Evolutionary conservation across 257 asterid species (phyloP).

Genomic region (Schizonepeta tenuifolia): DNA sequence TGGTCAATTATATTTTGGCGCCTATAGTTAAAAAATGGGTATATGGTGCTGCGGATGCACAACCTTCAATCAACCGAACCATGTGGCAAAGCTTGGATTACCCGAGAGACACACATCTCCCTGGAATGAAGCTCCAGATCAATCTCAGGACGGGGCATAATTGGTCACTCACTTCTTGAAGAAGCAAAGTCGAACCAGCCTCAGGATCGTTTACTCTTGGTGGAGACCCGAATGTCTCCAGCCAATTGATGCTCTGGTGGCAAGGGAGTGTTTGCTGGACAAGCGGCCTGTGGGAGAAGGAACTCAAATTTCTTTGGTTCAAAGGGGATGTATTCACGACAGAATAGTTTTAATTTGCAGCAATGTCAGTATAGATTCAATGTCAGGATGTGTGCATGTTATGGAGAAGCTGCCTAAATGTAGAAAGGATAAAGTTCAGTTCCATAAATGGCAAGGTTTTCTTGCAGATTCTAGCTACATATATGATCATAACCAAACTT

Average conservation of each 20-base stretch:
- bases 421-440: slow-evolving; percentile 27
- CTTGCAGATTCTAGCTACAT: slow-evolving; percentile 19
- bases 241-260: slow-evolving; percentile 35
- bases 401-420: slow-evolving; percentile 28
- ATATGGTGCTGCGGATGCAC: slow-evolving; percentile 29
- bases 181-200: slow-evolving; percentile 25
- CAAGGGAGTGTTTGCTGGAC: slow-evolving; percentile 20
- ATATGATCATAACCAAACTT: slow-evolving; percentile 22
- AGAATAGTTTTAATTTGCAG: not conserved
- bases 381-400: slow-evolving; percentile 26
- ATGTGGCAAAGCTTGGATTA: slow-evolving; percentile 45
- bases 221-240: slow-evolving; percentile 29
- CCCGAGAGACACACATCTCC: slow-evolving; percentile 37
- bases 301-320: slow-evolving; percentile 1
- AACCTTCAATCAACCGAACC: slow-evolving; percentile 9
- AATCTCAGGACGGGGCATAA: slow-evolving; percentile 36
- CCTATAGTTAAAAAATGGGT: too few species aligned
- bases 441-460: slow-evolving; percentile 10
- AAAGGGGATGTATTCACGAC: slow-evolving; percentile 22
- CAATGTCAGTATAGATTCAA: slow-evolving; percentile 3
- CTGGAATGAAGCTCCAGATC: slow-evolving; percentile 44
- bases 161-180: slow-evolving; percentile 41
- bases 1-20: too few species aligned
- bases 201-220: slow-evolving; percentile 41
- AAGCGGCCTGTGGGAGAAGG: slow-evolving; percentile 12